phyloP scores from a whole-genome alignment of 2,329 filamentous ascomycete species.

The Zymoseptoria crescenta region DNA sequence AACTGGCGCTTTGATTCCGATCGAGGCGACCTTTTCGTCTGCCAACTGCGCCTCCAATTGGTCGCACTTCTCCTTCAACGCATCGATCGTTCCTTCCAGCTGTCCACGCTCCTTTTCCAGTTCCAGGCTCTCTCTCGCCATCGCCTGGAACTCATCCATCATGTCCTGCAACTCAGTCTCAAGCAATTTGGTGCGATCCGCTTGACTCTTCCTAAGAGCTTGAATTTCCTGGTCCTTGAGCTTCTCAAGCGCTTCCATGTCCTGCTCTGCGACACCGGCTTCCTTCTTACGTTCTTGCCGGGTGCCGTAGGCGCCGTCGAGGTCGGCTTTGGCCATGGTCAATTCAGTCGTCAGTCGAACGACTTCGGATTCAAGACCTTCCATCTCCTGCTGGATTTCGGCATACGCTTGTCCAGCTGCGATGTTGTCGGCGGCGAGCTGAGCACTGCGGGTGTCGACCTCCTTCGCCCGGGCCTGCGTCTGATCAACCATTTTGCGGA shows the following conservation, averaged over 20 bases:
- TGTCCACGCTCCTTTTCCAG: slow-evolving; percentile 63
- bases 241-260: slow-evolving; percentile 35
- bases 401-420: slow-evolving; percentile 17
- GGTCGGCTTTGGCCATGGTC: slow-evolving; percentile 82
- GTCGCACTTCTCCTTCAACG: slow-evolving; percentile 56
- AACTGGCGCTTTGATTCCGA: slow-evolving; percentile 52
- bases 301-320: slow-evolving; percentile 89
- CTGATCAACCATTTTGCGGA: slow-evolving; percentile 24
- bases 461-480: slow-evolving; percentile 27
- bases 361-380: slow-evolving; percentile 52
- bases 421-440: slow-evolving; percentile 20
- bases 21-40: slow-evolving; percentile 59
- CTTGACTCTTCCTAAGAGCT: slow-evolving; percentile 20
- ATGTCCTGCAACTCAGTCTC: slow-evolving; percentile 61
- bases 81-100: slow-evolving; percentile 57
- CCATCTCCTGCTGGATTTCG: slow-evolving; percentile 27
- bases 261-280: slow-evolving; percentile 50
- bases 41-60: slow-evolving; percentile 54
- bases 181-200: slow-evolving; percentile 37
- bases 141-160: slow-evolving; percentile 60
- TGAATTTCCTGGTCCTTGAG: slow-evolving; percentile 42
- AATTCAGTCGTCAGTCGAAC: slow-evolving; percentile 66
- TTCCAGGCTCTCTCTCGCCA: slow-evolving; percentile 62
- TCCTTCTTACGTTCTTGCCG: slow-evolving; percentile 61
- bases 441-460: slow-evolving; percentile 25